Conservation (phyloP, 2,329 filamentous ascomycete genomes). For the Tolypocladium ophioglossoides region DNA sequence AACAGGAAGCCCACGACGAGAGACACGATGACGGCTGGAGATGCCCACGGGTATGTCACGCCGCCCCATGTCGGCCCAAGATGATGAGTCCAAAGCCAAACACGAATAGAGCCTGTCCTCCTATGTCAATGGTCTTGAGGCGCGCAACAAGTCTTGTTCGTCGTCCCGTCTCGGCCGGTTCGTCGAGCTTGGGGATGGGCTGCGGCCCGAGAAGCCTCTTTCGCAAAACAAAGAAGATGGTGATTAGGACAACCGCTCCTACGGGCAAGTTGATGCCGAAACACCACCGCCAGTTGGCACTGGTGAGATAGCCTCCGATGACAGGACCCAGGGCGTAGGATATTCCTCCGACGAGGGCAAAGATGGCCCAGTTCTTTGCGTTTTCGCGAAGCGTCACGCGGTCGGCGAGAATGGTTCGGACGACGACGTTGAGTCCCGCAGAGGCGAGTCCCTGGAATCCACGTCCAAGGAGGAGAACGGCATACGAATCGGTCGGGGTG, state of each 20-base stretch:
- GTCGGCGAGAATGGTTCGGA: slow-evolving; percentile 54
- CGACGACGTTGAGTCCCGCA: slow-evolving; percentile 49
- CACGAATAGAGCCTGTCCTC: slow-evolving; percentile 46
- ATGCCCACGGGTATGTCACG: slow-evolving; percentile 39
- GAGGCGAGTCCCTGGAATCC: slow-evolving; percentile 52
- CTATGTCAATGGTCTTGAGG: slow-evolving; percentile 43
- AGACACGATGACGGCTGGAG: slow-evolving; percentile 36
- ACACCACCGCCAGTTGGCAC: slow-evolving; percentile 53
- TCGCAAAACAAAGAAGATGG: slow-evolving; percentile 46
- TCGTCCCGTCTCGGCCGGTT: slow-evolving; percentile 21
- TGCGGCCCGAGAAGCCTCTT: slow-evolving; percentile 46
- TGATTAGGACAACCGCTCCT: slow-evolving; percentile 35
- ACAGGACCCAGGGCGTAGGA: slow-evolving; percentile 52
- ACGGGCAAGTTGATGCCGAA: slow-evolving; percentile 55
- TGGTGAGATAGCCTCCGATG: slow-evolving; percentile 46
- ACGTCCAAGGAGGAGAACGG: slow-evolving; percentile 50
- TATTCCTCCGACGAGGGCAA: slow-evolving; percentile 48
- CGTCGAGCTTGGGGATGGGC: slow-evolving; percentile 32
- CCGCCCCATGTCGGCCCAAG: slow-evolving; percentile 45
- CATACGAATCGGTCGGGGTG: slow-evolving; percentile 41
- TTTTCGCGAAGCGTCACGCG: slow-evolving; percentile 52
- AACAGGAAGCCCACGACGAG: slow-evolving; percentile 34
- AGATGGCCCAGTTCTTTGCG: slow-evolving; percentile 50
- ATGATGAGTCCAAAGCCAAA: slow-evolving; percentile 42
- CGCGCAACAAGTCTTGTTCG: slow-evolving; percentile 28